Evolutionary conservation across 1,284 basidiomycete genomes (phyloP).

Genomic region (Cystobasidium sp.): DNA sequence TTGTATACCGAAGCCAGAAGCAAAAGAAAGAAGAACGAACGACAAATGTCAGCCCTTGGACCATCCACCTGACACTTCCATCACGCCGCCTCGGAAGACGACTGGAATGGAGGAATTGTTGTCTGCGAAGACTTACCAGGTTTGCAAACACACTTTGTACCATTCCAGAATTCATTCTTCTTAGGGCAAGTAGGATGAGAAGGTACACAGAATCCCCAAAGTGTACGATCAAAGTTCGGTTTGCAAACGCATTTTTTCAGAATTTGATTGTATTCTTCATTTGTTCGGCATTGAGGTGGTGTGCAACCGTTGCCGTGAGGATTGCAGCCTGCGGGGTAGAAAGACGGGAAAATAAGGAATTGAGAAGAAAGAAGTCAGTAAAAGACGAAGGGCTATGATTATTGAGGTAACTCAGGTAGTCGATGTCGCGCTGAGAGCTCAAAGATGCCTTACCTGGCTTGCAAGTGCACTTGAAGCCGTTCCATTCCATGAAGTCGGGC

Average conservation of each 20-base stretch:
- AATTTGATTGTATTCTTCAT: constrained; percentile 14
- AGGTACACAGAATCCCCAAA: constrained; percentile 24
- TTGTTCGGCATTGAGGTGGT: constrained; percentile 26
- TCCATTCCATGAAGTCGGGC: constrained; percentile 28
- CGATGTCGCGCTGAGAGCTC: not conserved
- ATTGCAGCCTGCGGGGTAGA: constrained; percentile 19
- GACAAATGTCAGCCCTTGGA: too few species aligned
- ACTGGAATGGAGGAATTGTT: too few species aligned
- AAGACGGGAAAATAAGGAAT: not conserved
- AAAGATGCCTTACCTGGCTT: constrained; percentile 15
- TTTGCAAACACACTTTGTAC: constrained; percentile 28
- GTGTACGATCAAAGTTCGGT: constrained; percentile 11
- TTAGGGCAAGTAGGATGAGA: constrained; percentile 8
- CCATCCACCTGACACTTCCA: too few species aligned
- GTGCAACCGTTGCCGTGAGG: constrained; percentile 13
- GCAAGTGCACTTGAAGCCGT: constrained; percentile 31
- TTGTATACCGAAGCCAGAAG: not conserved
- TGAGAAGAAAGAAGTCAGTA: not conserved
- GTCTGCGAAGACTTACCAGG: too few species aligned
- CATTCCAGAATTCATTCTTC: constrained; percentile 18
- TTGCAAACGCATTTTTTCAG: constrained; percentile 8
- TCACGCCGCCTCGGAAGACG: too few species aligned
- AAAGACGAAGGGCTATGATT: not conserved
- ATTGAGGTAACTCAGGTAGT: too few species aligned
- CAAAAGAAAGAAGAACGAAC: not conserved